Base-by-base conservation (phyloP, 73 alveolate genomes). In the Stentor roeselii region DNA sequence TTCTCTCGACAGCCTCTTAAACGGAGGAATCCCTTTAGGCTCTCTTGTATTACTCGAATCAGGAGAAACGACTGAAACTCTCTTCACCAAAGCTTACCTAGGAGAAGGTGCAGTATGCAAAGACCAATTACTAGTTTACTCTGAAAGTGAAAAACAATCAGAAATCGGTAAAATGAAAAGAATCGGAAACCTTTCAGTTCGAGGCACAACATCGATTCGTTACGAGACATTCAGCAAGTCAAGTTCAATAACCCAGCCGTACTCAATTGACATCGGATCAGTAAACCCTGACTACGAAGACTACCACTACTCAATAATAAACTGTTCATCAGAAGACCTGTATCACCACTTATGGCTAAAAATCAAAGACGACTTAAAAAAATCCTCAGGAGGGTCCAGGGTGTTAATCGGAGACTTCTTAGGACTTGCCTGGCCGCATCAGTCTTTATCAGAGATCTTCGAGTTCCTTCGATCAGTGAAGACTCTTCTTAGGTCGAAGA, bases 101-200 rank as follows among this genome's bases (percentile, higher is more conserved):
- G 80, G 80, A 32, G 80, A 67, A 67, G 80, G 80, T 67, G n/a
- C 41, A 1, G 80, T 67, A 27, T 27, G 41, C 34, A 32, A 34
- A 14, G 80, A 67, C 11, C 11, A 30, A 34, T 34, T 67, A 21
- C 37, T 67, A 27, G 14, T 67, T 0, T 67, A 67, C 37, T 21
- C 41, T 1, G 80, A 67, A 67, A 67, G 34, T 67, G 42, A 21
- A 27, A n/a, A 2, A 1, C 27, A 67, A n/a, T 21, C 2, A 27
- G 21, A 21, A 21, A 67, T 67, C 42, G 42, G 42, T 27, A 40
- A 67, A 14, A 67, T 67, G 34, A 67, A 40, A 32, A n/a, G 80
- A 67, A 67, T 67, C 14, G 80, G 80, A 34, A 32, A 67, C 34
- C 27, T n/a, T 2, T 15, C 15, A 27, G 42, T 21, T 2, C 21